These are phyloP conservation scores for Penicillium sp. DNA, from an alignment of 2,329 filamentous ascomycete genomes.

Conservation along the genomic window DNA sequence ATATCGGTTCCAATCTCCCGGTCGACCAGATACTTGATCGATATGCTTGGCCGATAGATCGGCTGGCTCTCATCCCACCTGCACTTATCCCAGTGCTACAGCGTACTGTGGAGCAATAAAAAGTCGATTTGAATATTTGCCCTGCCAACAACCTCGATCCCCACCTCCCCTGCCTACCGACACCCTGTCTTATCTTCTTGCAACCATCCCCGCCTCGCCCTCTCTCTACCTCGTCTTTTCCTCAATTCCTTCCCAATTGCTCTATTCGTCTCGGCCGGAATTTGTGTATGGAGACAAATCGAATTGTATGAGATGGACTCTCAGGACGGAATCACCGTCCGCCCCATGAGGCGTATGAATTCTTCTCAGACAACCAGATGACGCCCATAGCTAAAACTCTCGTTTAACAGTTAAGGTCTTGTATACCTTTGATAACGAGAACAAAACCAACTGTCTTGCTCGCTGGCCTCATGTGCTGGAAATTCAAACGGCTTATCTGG, in stretches of 20 bases:
- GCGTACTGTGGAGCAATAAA: not conserved
- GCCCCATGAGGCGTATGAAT: conserved; percentile 66
- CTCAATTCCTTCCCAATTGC: not conserved
- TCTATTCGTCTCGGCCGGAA: not conserved
- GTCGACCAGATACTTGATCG: conserved; percentile 28
- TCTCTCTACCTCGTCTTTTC: not conserved
- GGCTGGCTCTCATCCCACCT: conserved; percentile 1
- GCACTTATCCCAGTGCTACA: conserved; percentile 3
- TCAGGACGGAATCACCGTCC: conserved; percentile 58
- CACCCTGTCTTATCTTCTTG: not conserved
- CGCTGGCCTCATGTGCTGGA: conserved; percentile 77
- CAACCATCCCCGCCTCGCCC: not conserved
- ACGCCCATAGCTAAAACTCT: conserved; percentile 16
- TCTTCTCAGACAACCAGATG: not conserved
- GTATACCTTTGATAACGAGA: conserved; percentile 91
- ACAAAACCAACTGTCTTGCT: conserved; percentile 85
- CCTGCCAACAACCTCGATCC: conserved; percentile 1
- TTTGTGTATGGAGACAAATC: conserved; percentile 33
- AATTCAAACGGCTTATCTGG: conserved; percentile 76
- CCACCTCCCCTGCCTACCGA: conserved; percentile 1
- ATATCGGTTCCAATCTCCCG: conserved; percentile 34
- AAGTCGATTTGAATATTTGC: not conserved
- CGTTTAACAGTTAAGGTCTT: conserved; percentile 77
- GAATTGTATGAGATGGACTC: conserved; percentile 40
- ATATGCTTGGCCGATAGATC: conserved; percentile 21